Evolutionary conservation across 257 asterid species (phyloP), one percentile per base, ranked within the genome.

Genomic region (Nicotiana otophora): DNA sequence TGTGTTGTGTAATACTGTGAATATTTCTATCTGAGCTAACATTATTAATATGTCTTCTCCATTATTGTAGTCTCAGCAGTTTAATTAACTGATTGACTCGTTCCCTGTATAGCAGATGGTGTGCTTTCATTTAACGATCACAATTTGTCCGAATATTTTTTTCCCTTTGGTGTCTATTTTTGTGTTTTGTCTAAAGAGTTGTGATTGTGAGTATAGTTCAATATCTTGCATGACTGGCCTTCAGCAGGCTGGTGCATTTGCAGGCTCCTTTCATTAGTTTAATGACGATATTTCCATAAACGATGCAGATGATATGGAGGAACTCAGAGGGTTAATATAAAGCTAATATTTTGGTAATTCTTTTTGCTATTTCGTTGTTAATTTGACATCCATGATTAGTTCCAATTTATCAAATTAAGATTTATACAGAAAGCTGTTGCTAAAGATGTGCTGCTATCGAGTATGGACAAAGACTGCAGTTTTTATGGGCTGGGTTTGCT

Each of bases 221-320:
- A 20, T 46, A 5, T 23, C 79, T 72, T 72, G 34, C 61, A 72
- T 3, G 31, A 19, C 28, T 72, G 36, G 23, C 30, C 36, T 72
- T 72, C 23, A 46, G 36, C 2, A 58, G 23, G 61, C 60, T 46
- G 61, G 6, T 81, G 34, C 78, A 42, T 46, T 61, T 84, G 87
- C 90, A 89, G 95, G 88, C 74, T 85, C 91, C 72, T 46, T 74
- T 76, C 84, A 83, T 77, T 80, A 74, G 70, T 70, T 61, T 63
- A 87, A 83, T 51, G 97, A 93, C 80, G 97, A 94, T 64, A 91
- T 92, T 85, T 91, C 95, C 77, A 89, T 90, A 58, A 94, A 92
- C 62, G 94, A 89, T 77, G 86, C 78, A 70, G 91, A 90, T 48
- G 95, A 91, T 81, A 88, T 84, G 26, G 94, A 86, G 7, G 90